phyloP scores from a whole-genome alignment of 2,329 filamentous ascomycete species.

The Botrytis elliptica region DNA sequence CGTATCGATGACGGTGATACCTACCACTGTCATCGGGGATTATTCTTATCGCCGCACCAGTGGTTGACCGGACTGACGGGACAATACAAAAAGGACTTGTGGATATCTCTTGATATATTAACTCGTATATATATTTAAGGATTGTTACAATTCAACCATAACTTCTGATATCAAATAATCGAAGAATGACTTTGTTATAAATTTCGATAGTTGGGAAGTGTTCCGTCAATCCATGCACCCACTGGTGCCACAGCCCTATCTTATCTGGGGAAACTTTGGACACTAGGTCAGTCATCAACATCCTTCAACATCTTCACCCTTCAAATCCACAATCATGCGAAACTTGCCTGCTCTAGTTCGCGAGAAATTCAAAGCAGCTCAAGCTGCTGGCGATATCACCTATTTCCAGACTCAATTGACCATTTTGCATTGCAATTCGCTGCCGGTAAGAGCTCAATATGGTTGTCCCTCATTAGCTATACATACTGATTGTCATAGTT shows the following conservation, averaged over 20 bases:
- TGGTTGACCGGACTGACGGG: too few relatives aligned
- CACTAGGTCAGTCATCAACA: too few relatives aligned
- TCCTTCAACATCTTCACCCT: background rate
- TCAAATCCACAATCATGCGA: conserved; percentile 1
- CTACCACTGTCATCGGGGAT: background rate
- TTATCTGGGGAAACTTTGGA: background rate
- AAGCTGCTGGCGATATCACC: conserved; percentile 32
- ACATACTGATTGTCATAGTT: conserved; percentile 51
- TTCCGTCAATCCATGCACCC: too few relatives aligned
- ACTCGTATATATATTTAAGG: too few relatives aligned
- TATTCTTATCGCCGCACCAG: background rate
- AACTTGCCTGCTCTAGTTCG: conserved; percentile 35
- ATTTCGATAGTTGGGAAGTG: too few relatives aligned
- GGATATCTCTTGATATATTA: too few relatives aligned
- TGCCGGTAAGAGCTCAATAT: conserved; percentile 31
- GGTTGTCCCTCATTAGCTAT: background rate
- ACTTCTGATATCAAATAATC: too few relatives aligned
- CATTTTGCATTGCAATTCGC: conserved; percentile 33
- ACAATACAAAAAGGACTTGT: too few relatives aligned
- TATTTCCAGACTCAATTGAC: conserved; percentile 37
- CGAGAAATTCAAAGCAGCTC: conserved; percentile 35
- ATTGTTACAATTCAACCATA: too few relatives aligned
- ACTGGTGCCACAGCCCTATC: background rate
- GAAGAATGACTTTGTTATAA: too few relatives aligned
- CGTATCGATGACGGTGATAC: background rate